Conservation (phyloP, 345 rosid species). For the Eucalyptus viminalis region DNA sequence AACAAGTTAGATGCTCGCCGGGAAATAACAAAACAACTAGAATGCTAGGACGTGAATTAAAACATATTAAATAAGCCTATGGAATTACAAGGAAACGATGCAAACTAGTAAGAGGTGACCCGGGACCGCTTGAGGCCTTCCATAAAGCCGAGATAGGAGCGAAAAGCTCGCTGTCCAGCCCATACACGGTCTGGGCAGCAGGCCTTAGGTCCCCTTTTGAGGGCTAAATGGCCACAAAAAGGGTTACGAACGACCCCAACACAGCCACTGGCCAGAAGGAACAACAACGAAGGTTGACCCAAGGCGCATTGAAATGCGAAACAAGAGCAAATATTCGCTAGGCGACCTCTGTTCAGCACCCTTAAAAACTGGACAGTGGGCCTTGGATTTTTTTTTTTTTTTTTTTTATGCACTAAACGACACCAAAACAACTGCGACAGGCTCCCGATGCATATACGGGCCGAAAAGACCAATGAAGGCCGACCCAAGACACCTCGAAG, state of each 20-base stretch:
- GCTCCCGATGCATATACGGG: rapidly evolving
- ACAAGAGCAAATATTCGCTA: not conserved
- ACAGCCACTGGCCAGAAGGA: not conserved
- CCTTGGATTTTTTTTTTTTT: not conserved
- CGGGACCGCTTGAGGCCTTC: not conserved
- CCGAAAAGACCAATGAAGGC: not conserved
- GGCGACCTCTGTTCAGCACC: not conserved
- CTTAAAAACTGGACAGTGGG: not conserved
- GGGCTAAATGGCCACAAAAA: not conserved
- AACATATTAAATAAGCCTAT: not conserved
- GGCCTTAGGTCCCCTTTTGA: not conserved
- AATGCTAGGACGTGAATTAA: not conserved
- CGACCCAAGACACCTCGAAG: not conserved
- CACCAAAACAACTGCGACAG: not conserved
- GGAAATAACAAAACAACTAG: not conserved
- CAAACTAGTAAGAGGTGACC: not conserved
- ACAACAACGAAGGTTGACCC: not conserved
- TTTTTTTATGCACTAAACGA: not conserved
- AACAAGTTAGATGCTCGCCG: not conserved
- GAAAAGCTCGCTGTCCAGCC: not conserved
- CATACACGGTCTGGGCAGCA: not conserved
- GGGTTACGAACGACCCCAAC: not conserved
- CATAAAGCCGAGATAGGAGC: not conserved
- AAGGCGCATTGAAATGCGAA: not conserved
- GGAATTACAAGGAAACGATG: not conserved